These are phyloP conservation scores for Volvariella volvacea DNA, from an alignment of 1,284 basidiomycete species.

Conservation along the genomic window DNA sequence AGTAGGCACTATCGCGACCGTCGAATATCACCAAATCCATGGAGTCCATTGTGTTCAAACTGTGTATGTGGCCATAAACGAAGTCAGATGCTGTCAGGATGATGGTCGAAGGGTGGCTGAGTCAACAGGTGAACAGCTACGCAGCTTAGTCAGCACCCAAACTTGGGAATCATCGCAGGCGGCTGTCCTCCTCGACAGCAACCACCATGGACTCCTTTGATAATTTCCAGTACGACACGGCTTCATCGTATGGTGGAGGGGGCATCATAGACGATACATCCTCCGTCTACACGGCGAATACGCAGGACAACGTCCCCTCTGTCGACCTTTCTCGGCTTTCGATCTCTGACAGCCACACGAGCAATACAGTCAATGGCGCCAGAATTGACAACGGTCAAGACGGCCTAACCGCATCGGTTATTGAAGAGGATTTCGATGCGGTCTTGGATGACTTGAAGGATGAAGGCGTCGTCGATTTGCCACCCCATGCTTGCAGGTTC, in stretches of 20 bases:
- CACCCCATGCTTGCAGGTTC: slow-evolving; percentile 91
- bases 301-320: slow-evolving; percentile 42
- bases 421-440: slow-evolving; percentile 83
- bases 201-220: slow-evolving; percentile 74
- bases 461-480: slow-evolving; percentile 77
- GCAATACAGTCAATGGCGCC: slow-evolving; percentile 27
- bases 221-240: slow-evolving; percentile 79
- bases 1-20: too few relatives aligned
- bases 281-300: slow-evolving; percentile 76
- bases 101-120: too few relatives aligned
- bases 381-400: slow-evolving; percentile 19
- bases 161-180: too few relatives aligned
- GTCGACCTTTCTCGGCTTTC: slow-evolving; percentile 65
- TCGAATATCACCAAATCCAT: too few relatives aligned
- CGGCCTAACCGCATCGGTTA: slow-evolving; percentile 6
- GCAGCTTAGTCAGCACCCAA: too few relatives aligned
- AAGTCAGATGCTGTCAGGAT: too few relatives aligned
- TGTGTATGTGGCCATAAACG: too few relatives aligned
- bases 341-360: slow-evolving; percentile 46
- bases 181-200: too few relatives aligned
- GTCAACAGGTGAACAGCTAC: too few relatives aligned
- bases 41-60: too few relatives aligned
- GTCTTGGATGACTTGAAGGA: slow-evolving; percentile 85
- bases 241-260: slow-evolving; percentile 69
- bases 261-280: slow-evolving; percentile 79